Conservation (phyloP, 768 basidiomycete species). For the Hypholoma sublateritium region DNA sequence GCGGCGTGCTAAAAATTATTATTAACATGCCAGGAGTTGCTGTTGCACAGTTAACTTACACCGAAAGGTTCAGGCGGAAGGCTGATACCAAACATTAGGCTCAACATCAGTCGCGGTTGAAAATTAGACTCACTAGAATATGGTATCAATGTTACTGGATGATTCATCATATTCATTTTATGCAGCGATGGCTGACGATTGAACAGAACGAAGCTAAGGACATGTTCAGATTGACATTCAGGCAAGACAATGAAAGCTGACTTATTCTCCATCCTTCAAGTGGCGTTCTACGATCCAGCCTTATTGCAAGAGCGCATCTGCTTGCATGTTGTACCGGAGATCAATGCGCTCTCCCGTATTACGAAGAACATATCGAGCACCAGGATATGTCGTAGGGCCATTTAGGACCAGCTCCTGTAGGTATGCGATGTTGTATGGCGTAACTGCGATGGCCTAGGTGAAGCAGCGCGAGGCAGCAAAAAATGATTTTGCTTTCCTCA, state of each 20-base stretch:
- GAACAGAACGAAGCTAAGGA: slow-evolving; percentile 80
- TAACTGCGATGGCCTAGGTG: slow-evolving; percentile 52
- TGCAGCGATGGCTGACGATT: slow-evolving; percentile 98
- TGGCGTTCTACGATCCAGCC: slow-evolving; percentile 99
- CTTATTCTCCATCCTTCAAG: slow-evolving; percentile 97
- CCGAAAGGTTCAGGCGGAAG: slow-evolving; percentile 96
- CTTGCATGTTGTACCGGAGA: slow-evolving; percentile 92
- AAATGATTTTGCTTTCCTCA: slow-evolving; percentile 58
- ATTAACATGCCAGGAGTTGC: slow-evolving; percentile 26
- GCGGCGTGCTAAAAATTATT: slow-evolving; percentile 66
- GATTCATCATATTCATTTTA: slow-evolving; percentile 99
- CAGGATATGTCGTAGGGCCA: slow-evolving; percentile 93
- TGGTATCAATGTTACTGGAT: slow-evolving; percentile 94
- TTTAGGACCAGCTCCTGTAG: slow-evolving; percentile 94
- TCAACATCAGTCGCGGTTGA: slow-evolving; percentile 11
- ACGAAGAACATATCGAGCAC: slow-evolving; percentile 93
- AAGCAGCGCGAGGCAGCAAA: neutral
- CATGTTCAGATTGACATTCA: slow-evolving; percentile 3
- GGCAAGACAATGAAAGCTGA: slow-evolving; percentile 18
- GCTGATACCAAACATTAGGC: slow-evolving; percentile 42
- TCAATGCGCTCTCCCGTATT: slow-evolving; percentile 98
- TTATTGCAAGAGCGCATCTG: slow-evolving; percentile 93
- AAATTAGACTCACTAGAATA: slow-evolving; percentile 48
- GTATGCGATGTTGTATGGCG: slow-evolving; percentile 94
- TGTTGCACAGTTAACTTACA: slow-evolving; percentile 55